Percentiles rank a stretch among this genome's conserved stretches.
phyloP scores from a whole-genome alignment of 148 eudicot species.

The Fagopyrum tataricum region DNA sequence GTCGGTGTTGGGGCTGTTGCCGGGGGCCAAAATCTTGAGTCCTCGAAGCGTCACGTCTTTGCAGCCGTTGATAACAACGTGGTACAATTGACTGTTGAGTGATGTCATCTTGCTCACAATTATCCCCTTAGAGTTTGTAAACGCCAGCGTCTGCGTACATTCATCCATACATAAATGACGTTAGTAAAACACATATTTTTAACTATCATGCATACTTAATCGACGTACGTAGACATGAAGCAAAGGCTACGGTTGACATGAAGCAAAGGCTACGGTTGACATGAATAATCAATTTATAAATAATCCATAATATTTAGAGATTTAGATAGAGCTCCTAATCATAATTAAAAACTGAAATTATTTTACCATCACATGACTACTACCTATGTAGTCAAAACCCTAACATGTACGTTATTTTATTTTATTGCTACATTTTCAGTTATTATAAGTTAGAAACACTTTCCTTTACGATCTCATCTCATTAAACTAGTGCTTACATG shows the following conservation, averaged over 20 bases:
- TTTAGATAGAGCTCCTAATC: not conserved
- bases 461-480: too few species aligned
- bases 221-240: not conserved
- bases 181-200: too few species aligned
- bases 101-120: constrained; percentile 36
- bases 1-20: constrained; percentile 12
- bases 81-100: constrained; percentile 53
- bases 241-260: not conserved
- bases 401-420: not conserved
- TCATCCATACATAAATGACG: not conserved
- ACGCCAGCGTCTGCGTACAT: constrained; percentile 33
- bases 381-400: not conserved
- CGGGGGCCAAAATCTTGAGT: not conserved
- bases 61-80: constrained; percentile 40
- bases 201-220: too few species aligned
- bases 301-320: not conserved
- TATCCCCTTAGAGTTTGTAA: constrained; percentile 37
- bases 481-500: too few species aligned
- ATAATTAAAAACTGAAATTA: not conserved
- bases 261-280: constrained; percentile 7
- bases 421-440: not conserved
- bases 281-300: not conserved
- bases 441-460: too few species aligned
- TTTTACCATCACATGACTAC: not conserved
- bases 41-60: constrained; percentile 25